Evolutionary conservation across 2,329 filamentous ascomycete species (phyloP).

Genomic region (Aspergillus carbonarius): DNA sequence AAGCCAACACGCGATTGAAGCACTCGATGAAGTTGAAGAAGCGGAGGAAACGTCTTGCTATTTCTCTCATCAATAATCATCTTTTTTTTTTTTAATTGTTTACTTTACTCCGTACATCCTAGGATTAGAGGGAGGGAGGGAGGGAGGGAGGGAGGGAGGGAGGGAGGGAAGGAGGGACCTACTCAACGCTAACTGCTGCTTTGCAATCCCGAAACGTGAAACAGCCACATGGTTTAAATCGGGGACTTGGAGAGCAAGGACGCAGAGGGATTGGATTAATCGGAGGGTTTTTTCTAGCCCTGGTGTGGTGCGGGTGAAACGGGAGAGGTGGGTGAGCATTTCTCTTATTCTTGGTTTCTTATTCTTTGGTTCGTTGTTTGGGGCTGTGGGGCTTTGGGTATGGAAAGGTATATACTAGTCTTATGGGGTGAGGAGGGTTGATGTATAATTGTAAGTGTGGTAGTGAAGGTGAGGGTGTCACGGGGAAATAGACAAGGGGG

Average conservation of each 20-base stretch:
- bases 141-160: not conserved
- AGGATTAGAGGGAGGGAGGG: not conserved
- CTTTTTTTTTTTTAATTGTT: too few relatives aligned
- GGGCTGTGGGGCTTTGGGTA: not conserved
- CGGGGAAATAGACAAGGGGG: too few relatives aligned
- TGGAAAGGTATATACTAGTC: not conserved
- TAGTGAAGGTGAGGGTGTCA: too few relatives aligned
- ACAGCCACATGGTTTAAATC: constrained; percentile 21
- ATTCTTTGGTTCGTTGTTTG: not conserved
- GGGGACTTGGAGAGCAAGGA: constrained; percentile 22
- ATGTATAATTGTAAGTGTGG: too few relatives aligned
- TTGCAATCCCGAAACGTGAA: constrained; percentile 32
- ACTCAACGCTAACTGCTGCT: constrained; percentile 44
- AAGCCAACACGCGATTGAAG: constrained; percentile 53
- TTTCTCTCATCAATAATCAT: not conserved
- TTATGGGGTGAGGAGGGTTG: too few relatives aligned
- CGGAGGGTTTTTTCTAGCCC: constrained; percentile 38
- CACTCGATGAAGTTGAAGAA: constrained; percentile 67
- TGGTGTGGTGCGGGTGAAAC: constrained; percentile 27
- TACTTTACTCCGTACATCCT: not conserved
- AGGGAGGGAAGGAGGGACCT: constrained; percentile 8
- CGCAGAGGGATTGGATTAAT: constrained; percentile 32
- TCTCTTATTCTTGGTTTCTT: not conserved
- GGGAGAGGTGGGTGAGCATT: constrained; percentile 24
- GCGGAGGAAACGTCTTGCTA: constrained; percentile 63